A percentile compares a stretch with the other conserved stretches of the same genome.
These are phyloP conservation scores for Fusarium buxicola DNA, from an alignment of 2,329 filamentous ascomycete species.

Conservation along the genomic window DNA sequence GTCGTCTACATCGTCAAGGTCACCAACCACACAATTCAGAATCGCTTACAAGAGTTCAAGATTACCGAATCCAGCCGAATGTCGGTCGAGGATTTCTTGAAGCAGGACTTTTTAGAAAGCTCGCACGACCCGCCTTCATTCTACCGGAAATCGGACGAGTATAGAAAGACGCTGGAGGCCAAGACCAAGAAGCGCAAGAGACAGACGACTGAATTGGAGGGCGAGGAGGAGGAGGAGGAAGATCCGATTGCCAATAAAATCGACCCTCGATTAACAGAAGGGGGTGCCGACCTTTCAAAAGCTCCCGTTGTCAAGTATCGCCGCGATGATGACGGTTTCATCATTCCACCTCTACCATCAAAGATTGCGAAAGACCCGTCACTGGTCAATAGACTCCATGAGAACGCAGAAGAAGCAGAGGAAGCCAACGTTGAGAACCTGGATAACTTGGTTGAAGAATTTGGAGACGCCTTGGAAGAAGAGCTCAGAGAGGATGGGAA, in stretches of 20 bases:
- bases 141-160: conserved; percentile 73
- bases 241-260: conserved; percentile 20
- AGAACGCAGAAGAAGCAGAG: conserved; percentile 24
- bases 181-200: conserved; percentile 62
- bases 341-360: conserved; percentile 66
- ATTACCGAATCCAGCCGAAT: conserved; percentile 85
- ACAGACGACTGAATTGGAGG: conserved; percentile 49
- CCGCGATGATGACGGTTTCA: conserved; percentile 75
- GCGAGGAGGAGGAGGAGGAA: conserved; percentile 35
- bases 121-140: conserved; percentile 86
- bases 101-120: conserved; percentile 77
- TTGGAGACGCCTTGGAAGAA: conserved; percentile 56
- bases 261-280: conserved; percentile 39
- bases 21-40: conserved; percentile 90
- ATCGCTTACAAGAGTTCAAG: conserved; percentile 92
- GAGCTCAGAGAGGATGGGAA: conserved; percentile 34
- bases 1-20: conserved; percentile 99
- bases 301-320: conserved; percentile 55
- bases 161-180: conserved; percentile 64
- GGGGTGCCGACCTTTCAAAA: conserved; percentile 51
- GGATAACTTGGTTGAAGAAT: conserved; percentile 58
- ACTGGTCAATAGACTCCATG: conserved; percentile 37
- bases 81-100: conserved; percentile 87
- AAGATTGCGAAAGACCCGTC: conserved; percentile 51
- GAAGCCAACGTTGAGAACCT: conserved; percentile 48